These are phyloP conservation scores for Magnaporthiopsis rhizophila DNA, from an alignment of 2,329 filamentous ascomycete species.

Conservation along the genomic window DNA sequence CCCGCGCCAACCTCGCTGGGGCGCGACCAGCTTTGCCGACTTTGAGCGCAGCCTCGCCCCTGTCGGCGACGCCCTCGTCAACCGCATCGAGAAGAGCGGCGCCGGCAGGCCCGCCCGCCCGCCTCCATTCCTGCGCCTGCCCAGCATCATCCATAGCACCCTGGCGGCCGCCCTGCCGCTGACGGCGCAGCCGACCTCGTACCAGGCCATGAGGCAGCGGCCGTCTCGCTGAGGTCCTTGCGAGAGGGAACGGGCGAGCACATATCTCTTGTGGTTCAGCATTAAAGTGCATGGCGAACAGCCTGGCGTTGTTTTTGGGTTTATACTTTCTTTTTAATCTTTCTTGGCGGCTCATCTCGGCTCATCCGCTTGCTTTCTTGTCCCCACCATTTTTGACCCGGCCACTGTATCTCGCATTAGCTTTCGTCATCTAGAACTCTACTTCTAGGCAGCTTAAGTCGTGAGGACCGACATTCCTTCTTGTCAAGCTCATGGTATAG, in stretches of 20 bases:
- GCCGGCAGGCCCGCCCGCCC: neutral
- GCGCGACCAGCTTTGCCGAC: constrained; percentile 34
- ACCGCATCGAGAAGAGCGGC: constrained; percentile 20
- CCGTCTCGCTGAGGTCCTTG: neutral
- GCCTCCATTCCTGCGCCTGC: neutral
- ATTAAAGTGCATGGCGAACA: neutral
- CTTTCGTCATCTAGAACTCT: neutral
- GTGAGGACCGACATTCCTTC: too few relatives aligned
- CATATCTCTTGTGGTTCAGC: neutral
- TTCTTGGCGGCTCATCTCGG: neutral
- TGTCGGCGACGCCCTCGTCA: constrained; percentile 45
- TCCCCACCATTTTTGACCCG: neutral
- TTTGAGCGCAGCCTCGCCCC: constrained; percentile 46
- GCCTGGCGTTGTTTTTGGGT: neutral
- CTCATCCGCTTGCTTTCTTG: neutral
- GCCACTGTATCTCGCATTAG: neutral
- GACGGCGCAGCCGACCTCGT: neutral
- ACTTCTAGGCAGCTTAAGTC: too few relatives aligned
- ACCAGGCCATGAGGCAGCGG: neutral
- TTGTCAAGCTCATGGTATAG: too few relatives aligned
- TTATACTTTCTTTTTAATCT: neutral
- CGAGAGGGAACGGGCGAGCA: neutral
- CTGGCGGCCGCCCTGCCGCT: neutral
- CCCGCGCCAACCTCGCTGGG: constrained; percentile 44
- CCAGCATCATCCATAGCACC: neutral